These are phyloP conservation scores for Miscanthus lutarioriparius DNA, from an alignment of 176 grass and related monocot species.

Conservation along the genomic window DNA sequence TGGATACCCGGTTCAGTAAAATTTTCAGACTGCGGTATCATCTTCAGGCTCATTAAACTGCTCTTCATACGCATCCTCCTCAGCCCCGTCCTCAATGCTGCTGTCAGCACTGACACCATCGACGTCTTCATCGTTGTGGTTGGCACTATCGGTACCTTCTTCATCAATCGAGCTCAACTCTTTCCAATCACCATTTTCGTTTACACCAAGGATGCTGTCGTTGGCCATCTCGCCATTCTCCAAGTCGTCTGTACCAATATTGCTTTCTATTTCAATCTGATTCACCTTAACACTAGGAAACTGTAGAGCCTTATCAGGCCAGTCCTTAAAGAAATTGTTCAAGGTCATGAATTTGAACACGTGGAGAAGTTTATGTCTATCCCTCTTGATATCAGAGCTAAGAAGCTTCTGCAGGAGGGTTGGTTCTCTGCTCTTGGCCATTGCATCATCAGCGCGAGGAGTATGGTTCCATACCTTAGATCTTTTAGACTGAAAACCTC, in stretches of 20 bases:
- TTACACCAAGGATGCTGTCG: background rate
- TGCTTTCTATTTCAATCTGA: conserved; percentile 46
- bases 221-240: conserved; percentile 24
- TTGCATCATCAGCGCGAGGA: background rate
- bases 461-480: conserved; percentile 34
- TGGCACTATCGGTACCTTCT: conserved; percentile 23
- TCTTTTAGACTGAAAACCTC: conserved; percentile 45
- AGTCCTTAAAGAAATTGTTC: conserved; percentile 82
- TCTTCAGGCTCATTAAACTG: conserved; percentile 42
- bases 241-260: conserved; percentile 19
- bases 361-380: conserved; percentile 69
- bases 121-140: conserved; percentile 12
- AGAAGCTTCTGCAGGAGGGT: conserved; percentile 89
- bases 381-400: conserved; percentile 71
- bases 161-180: conserved; percentile 21
- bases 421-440: conserved; percentile 54
- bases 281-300: conserved; percentile 64
- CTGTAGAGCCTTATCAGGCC: conserved; percentile 56
- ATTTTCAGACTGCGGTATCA: conserved; percentile 22
- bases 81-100: background rate
- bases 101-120: conserved; percentile 30
- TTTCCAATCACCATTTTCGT: conserved; percentile 35
- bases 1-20: background rate
- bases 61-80: background rate
- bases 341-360: conserved; percentile 70